Evolutionary conservation across 2,329 filamentous ascomycete species (phyloP).

Genomic region (Venturiaceae sp.): DNA sequence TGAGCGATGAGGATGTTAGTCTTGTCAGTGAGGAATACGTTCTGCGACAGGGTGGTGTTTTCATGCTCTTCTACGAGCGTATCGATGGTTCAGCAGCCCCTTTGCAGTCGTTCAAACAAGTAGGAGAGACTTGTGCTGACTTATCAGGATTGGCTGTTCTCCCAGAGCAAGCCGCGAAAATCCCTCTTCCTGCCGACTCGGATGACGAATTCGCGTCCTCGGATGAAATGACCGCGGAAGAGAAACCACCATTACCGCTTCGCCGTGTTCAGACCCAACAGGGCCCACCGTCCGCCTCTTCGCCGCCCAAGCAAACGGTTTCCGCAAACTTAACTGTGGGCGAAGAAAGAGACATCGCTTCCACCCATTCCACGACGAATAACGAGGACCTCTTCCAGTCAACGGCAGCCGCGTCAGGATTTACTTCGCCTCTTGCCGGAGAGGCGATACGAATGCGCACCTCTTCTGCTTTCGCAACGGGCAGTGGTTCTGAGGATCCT

Average conservation of each 20-base stretch:
- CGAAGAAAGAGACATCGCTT: too few species aligned
- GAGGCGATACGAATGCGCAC: not conserved
- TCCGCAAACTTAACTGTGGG: not conserved
- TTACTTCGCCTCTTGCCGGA: not conserved
- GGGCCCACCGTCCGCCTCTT: not conserved
- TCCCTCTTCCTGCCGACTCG: not conserved
- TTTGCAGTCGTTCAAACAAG: not conserved
- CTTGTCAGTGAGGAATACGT: slow-evolving; percentile 65
- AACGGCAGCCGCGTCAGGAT: not conserved
- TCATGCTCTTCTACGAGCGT: slow-evolving; percentile 92
- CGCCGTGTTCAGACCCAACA: not conserved
- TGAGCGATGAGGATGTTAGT: slow-evolving; percentile 82
- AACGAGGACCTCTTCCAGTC: not conserved
- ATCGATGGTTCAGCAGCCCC: not conserved
- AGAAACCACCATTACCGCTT: not conserved
- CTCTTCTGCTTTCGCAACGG: not conserved
- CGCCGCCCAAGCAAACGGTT: not conserved
- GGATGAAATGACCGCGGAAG: not conserved
- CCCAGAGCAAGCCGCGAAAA: not conserved
- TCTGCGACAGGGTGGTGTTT: slow-evolving; percentile 69
- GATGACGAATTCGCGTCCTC: not conserved
- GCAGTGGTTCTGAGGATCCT: not conserved
- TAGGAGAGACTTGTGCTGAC: not conserved
- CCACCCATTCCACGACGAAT: not conserved
- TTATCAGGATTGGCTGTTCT: not conserved